Percentiles rank a stretch among this genome's conserved stretches.
Evolutionary conservation across 192 early-diverging fungal genomes (phyloP).

Genomic region (Cladochytrium replicatum): DNA sequence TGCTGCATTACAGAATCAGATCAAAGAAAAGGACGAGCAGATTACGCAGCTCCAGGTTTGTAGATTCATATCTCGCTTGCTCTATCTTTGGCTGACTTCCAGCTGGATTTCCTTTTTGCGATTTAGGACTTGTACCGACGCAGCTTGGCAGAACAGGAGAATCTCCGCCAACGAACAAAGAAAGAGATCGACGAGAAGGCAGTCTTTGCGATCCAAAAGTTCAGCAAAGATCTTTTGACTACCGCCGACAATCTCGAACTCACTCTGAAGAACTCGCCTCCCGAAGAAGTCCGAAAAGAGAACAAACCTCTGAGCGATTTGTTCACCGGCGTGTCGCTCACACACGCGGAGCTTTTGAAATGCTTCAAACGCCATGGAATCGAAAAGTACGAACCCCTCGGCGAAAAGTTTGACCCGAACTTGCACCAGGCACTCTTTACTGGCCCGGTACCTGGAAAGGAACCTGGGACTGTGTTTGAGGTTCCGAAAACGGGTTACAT

Average conservation of each 20-base stretch:
- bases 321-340: constrained; percentile 83
- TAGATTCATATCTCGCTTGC: not conserved
- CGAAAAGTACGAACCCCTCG: constrained; percentile 72
- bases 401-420: constrained; percentile 91
- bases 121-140: constrained; percentile 79
- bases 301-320: constrained; percentile 56
- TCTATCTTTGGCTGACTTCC: not conserved
- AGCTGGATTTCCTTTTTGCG: not conserved
- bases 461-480: constrained; percentile 73
- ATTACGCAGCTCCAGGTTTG: constrained; percentile 67
- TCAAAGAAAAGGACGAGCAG: constrained; percentile 71
- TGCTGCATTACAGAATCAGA: too few relatives aligned
- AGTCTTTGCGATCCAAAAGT: constrained; percentile 91
- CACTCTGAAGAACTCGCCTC: constrained; percentile 84
- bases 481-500: constrained; percentile 93
- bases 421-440: constrained; percentile 92
- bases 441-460: constrained; percentile 77
- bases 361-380: constrained; percentile 78
- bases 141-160: constrained; percentile 92
- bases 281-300: constrained; percentile 46
- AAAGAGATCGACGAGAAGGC: constrained; percentile 73
- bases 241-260: constrained; percentile 84
- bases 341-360: constrained; percentile 71
- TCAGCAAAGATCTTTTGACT: constrained; percentile 91
- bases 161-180: constrained; percentile 79